Percentiles rank a stretch among this genome's conserved stretches.
Evolutionary conservation across 441 rosid genomes (phyloP).

Genomic region (Hura crepitans): DNA sequence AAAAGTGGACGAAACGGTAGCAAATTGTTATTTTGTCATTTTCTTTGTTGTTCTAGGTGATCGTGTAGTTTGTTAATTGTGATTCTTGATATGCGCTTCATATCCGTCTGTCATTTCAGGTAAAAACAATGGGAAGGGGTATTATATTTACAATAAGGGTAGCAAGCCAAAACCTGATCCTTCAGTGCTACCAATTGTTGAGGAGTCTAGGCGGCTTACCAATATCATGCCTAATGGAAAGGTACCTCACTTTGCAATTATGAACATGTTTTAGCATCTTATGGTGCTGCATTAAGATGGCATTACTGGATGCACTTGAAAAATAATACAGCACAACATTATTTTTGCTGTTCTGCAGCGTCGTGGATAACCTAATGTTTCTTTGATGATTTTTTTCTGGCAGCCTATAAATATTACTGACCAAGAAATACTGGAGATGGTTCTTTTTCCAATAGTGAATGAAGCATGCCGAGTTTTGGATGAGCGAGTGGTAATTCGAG

Average conservation of each 20-base stretch:
- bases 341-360: no score
- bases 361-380: conserved; percentile 17
- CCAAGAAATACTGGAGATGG: conserved; percentile 79
- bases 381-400: conserved; percentile 24
- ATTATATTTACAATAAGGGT: conserved; percentile 75
- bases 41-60: conserved; percentile 6
- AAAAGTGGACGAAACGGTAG: conserved; percentile 81
- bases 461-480: conserved; percentile 90
- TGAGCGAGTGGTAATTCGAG: conserved; percentile 79
- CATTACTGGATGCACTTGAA: no score
- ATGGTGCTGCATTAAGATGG: no score
- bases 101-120: conserved; percentile 47
- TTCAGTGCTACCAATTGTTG: conserved; percentile 59
- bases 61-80: neutral
- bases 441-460: conserved; percentile 89
- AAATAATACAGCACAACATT: no score
- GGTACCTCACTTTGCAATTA: conserved; percentile 39
- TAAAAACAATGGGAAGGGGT: conserved; percentile 83
- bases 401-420: conserved; percentile 78
- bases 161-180: conserved; percentile 80
- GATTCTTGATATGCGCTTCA: neutral
- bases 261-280: neutral
- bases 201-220: conserved; percentile 59
- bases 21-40: conserved; percentile 12
- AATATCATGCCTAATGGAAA: conserved; percentile 86